Evolutionary conservation across 1,139 yeast species (phyloP).

Genomic region (Saccharomyces hybrid): DNA sequence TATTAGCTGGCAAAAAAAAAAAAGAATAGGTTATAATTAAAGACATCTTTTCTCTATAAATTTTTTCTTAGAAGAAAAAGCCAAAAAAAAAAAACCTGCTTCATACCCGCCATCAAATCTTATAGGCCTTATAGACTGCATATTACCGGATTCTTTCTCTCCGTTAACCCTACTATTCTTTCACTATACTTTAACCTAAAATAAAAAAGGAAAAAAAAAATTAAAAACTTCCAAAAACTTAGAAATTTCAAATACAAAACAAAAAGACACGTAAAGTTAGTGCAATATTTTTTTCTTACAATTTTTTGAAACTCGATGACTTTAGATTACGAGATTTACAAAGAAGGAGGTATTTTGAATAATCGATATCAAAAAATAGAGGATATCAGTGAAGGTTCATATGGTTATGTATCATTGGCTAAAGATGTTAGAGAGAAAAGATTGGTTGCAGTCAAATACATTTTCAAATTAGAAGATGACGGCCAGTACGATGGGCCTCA

Average conservation of each 20-base stretch:
- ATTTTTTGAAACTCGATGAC: slow-evolving; percentile 12
- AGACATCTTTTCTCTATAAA: not conserved
- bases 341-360: slow-evolving; percentile 55
- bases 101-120: not conserved
- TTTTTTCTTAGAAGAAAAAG: not conserved
- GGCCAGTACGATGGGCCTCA: not conserved
- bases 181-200: not conserved
- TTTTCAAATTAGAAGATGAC: slow-evolving; percentile 37
- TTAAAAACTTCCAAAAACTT: not conserved
- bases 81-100: too few relatives aligned
- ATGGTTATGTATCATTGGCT: slow-evolving; percentile 86
- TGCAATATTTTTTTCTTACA: not conserved
- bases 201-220: not conserved
- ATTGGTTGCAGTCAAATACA: slow-evolving; percentile 79
- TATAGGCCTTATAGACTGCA: not conserved
- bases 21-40: not conserved
- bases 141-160: not conserved
- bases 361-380: slow-evolving; percentile 62
- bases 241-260: not conserved
- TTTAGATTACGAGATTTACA: slow-evolving; percentile 40
- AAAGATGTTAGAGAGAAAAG: slow-evolving; percentile 51
- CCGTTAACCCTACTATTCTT: not conserved
- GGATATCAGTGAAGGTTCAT: slow-evolving; percentile 86
- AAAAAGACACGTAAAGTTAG: not conserved
- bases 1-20: not conserved